phyloP scores from a whole-genome alignment of 257 asterid genomes.

The Mitragyna speciosa region DNA sequence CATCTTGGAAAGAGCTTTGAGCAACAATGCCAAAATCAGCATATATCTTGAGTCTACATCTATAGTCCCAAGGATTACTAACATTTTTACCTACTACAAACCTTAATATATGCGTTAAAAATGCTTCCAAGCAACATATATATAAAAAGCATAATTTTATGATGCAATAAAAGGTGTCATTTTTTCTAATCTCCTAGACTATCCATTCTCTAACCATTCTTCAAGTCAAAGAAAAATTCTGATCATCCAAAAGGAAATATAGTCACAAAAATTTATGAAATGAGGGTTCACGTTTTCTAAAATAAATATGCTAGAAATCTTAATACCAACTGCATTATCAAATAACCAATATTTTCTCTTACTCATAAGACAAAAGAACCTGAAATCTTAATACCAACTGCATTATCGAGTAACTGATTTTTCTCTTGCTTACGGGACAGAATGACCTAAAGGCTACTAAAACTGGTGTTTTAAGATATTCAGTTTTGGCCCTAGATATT shows the following conservation, averaged over 20 bases:
- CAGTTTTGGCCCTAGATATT: background rate
- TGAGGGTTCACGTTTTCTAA: background rate
- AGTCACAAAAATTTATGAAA: background rate
- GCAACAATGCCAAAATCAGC: background rate
- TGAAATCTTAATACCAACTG: too few species aligned
- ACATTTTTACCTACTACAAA: background rate
- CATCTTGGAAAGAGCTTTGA: background rate
- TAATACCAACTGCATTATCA: too few species aligned
- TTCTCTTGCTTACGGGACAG: background rate
- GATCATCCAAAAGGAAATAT: background rate
- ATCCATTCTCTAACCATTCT: background rate
- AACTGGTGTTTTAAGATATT: background rate
- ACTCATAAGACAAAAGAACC: too few species aligned
- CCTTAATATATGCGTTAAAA: background rate
- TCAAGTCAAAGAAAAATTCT: background rate
- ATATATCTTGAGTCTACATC: too few species aligned
- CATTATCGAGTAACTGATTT: too few species aligned
- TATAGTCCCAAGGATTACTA: background rate
- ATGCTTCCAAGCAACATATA: background rate
- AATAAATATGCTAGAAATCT: too few species aligned
- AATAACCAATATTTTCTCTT: too few species aligned
- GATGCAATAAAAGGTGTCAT: background rate
- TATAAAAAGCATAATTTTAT: background rate
- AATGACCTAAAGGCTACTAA: background rate
- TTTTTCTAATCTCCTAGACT: background rate